A percentile compares a stretch with the other conserved stretches of the same genome.
phyloP scores from a whole-genome alignment of 768 basidiomycete genomes.

The Tricholoma bakamatsutake region DNA sequence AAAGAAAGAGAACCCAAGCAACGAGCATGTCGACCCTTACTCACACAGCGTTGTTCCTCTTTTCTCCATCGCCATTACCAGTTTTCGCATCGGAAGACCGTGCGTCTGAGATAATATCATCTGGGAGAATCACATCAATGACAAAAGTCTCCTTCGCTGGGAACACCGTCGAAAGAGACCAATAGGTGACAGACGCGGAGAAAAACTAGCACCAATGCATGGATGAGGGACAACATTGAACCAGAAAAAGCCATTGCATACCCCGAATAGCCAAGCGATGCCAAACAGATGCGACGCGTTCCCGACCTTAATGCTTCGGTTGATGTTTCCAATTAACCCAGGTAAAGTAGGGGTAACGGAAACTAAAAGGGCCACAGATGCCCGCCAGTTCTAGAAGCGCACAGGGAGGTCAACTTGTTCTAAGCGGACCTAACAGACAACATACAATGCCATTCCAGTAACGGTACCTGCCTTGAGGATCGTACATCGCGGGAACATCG shows the following conservation, averaged over 20 bases:
- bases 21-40: too few relatives aligned
- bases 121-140: conserved; percentile 26
- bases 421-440: conserved; percentile 1
- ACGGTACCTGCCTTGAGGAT: conserved; percentile 71
- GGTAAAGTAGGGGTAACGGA: conserved; percentile 71
- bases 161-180: conserved; percentile 31
- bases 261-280: conserved; percentile 73
- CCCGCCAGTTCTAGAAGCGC: conserved; percentile 71
- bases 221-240: neutral
- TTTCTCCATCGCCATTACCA: neutral
- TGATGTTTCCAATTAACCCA: conserved; percentile 73
- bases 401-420: conserved; percentile 1
- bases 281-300: conserved; percentile 53
- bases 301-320: conserved; percentile 56
- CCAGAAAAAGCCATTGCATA: conserved; percentile 27
- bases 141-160: conserved; percentile 39
- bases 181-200: conserved; percentile 29
- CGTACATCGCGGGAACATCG: conserved; percentile 83
- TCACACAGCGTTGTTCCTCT: neutral
- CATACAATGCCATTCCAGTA: conserved; percentile 71
- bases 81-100: neutral
- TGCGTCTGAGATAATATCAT: conserved; percentile 12
- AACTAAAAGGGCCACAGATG: conserved; percentile 58
- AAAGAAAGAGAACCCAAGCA: neutral
- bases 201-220: conserved; percentile 27